A percentile compares a stretch with the other conserved stretches of the same genome.
Conservation (phyloP, 371 early-diverging fungal genomes). For the Mucor indicus region DNA sequence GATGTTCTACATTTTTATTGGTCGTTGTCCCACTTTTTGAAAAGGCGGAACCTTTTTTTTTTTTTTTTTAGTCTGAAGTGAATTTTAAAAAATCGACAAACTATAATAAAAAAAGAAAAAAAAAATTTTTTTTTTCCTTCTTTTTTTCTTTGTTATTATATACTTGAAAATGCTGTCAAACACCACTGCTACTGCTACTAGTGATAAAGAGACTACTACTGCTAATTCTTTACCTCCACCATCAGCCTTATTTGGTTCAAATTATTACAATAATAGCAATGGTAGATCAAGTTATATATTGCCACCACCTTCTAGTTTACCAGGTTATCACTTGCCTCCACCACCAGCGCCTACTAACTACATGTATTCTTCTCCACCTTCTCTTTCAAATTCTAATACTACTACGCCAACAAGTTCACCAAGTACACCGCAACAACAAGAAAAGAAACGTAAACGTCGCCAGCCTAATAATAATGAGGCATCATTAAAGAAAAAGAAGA, state of each 20-base stretch:
- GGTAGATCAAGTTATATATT: constrained; percentile 29
- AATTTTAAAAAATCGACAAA: too few relatives aligned
- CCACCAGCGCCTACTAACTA: too few relatives aligned
- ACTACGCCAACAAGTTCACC: neutral
- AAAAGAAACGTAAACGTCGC: constrained; percentile 22
- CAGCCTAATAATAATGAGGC: neutral
- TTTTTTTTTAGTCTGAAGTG: too few relatives aligned
- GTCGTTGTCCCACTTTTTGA: too few relatives aligned
- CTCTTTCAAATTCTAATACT: constrained; percentile 1
- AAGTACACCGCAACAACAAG: constrained; percentile 4
- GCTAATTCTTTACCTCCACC: constrained; percentile 35
- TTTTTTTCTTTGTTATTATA: too few relatives aligned
- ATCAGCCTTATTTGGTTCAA: constrained; percentile 19
- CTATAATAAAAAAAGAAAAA: too few relatives aligned
- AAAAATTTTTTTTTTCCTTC: too few relatives aligned
- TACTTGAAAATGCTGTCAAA: constrained; percentile 18
- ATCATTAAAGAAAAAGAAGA: constrained; percentile 10
- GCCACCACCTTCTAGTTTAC: constrained; percentile 38
- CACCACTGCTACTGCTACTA: too few relatives aligned
- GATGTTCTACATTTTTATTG: too few relatives aligned
- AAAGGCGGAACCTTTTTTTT: too few relatives aligned
- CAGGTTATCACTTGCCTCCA: constrained; percentile 32
- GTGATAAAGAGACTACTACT: constrained; percentile 13
- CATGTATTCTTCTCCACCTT: constrained; percentile 4
- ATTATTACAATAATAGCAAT: constrained; percentile 4